Conservation (phyloP, 495 filamentous ascomycete species). For the Pyrenula aspistea region DNA sequence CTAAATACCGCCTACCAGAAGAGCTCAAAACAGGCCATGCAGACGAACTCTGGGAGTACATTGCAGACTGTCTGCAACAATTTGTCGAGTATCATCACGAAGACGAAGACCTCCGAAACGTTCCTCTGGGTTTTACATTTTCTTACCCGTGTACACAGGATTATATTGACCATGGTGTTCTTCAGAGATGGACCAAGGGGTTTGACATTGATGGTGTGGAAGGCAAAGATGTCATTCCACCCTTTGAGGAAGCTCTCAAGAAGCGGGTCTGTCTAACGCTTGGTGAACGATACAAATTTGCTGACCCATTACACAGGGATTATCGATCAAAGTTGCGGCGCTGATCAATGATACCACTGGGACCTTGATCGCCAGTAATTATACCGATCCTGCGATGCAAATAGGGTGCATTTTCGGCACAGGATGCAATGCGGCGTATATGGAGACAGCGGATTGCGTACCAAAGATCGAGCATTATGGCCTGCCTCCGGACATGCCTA, state of each 20-base stretch:
- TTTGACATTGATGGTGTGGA: slow-evolving; percentile 97
- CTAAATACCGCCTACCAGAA: slow-evolving; percentile 94
- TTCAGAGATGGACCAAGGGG: slow-evolving; percentile 98
- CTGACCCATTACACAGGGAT: slow-evolving; percentile 41
- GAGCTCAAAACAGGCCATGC: slow-evolving; percentile 83
- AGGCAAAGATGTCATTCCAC: slow-evolving; percentile 86
- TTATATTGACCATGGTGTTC: slow-evolving; percentile 88
- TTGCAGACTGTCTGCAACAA: slow-evolving; percentile 92
- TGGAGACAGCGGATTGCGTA: slow-evolving; percentile 83
- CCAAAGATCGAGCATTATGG: slow-evolving; percentile 92
- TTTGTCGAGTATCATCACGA: slow-evolving; percentile 89
- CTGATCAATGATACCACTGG: slow-evolving; percentile 97
- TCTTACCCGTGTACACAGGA: slow-evolving; percentile 95
- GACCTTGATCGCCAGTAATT: slow-evolving; percentile 95
- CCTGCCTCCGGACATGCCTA: slow-evolving; percentile 75
- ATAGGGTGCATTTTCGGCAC: slow-evolving; percentile 99
- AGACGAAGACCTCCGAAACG: slow-evolving; percentile 40
- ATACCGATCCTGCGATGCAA: slow-evolving; percentile 82
- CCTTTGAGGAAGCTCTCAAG: slow-evolving; percentile 73
- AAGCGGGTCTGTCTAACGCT: slow-evolving; percentile 46
- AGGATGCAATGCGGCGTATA: slow-evolving; percentile 96
- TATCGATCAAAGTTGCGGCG: slow-evolving; percentile 87
- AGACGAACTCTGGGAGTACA: slow-evolving; percentile 95
- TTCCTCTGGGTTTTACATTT: slow-evolving; percentile 94
- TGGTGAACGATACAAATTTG: slow-evolving; percentile 1